phyloP scores from a whole-genome alignment of 257 asterid species.

The Catharanthus roseus region DNA sequence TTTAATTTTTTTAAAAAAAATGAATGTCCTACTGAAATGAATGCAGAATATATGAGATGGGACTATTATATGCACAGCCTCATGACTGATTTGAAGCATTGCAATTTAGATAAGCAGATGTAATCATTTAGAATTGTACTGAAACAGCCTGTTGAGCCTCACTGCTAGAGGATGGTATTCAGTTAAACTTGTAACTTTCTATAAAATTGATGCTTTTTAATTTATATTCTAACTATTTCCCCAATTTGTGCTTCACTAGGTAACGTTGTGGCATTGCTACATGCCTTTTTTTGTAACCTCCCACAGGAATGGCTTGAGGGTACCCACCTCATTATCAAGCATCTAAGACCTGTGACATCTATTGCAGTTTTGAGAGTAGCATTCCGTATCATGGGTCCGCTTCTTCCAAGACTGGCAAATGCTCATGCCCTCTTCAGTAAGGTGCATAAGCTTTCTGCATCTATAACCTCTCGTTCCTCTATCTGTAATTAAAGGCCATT shows the following conservation, averaged over 20 bases:
- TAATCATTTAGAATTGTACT: neutral
- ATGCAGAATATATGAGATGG: neutral
- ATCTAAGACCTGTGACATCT: conserved; percentile 91
- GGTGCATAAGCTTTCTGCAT: conserved; percentile 35
- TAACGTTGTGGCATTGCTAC: conserved; percentile 88
- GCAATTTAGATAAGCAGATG: neutral
- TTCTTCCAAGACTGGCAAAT: conserved; percentile 88
- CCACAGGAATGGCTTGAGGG: conserved; percentile 98
- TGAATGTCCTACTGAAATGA: neutral
- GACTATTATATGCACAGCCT: neutral
- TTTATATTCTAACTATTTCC: conserved; percentile 10
- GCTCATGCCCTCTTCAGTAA: conserved; percentile 82
- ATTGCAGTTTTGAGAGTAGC: conserved; percentile 87
- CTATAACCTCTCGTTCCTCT: neutral
- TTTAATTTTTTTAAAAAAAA: too few relatives aligned
- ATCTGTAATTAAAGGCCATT: neutral
- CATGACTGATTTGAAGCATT: neutral
- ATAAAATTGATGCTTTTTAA: conserved; percentile 4
- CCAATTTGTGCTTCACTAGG: conserved; percentile 36
- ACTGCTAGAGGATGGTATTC: neutral
- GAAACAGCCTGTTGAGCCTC: neutral
- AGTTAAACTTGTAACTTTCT: neutral
- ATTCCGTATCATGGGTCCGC: conserved; percentile 93
- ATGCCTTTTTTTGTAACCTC: conserved; percentile 83
- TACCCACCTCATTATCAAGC: conserved; percentile 75